Conservation (phyloP, 352 stramenopile genomes). For the Globisporangium lucens region DNA sequence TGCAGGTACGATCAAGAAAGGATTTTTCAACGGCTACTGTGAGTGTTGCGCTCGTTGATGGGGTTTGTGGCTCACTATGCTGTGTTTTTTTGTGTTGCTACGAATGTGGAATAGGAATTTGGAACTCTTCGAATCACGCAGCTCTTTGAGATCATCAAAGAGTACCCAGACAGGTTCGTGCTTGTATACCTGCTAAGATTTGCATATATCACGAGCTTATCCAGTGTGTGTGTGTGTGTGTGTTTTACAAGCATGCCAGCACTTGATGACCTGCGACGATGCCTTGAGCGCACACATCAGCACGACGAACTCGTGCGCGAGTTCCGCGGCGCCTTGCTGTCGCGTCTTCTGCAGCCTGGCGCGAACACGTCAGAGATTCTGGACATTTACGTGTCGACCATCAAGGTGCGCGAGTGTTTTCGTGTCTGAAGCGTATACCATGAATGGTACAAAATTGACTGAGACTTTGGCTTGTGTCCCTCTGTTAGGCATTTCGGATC, state of each 20-base stretch:
- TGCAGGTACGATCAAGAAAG: slow-evolving; percentile 14
- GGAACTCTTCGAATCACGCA: slow-evolving; percentile 83
- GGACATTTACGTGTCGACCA: slow-evolving; percentile 97
- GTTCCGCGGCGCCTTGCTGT: slow-evolving; percentile 75
- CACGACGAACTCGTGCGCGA: slow-evolving; percentile 71
- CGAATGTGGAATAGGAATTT: slow-evolving; percentile 38
- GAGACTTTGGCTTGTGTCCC: not conserved
- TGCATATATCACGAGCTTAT: not conserved
- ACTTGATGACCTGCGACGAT: slow-evolving; percentile 63
- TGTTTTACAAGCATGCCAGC: slow-evolving; percentile 46
- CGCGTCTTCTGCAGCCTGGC: slow-evolving; percentile 93
- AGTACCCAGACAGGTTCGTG: slow-evolving; percentile 92
- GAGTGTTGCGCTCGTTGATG: not conserved
- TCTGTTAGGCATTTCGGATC: slow-evolving; percentile 78
- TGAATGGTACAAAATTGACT: not conserved
- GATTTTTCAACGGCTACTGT: not conserved
- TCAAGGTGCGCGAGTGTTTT: slow-evolving; percentile 64
- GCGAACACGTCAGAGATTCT: slow-evolving; percentile 96
- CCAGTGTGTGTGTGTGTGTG: not conserved
- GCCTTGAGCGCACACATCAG: slow-evolving; percentile 85
- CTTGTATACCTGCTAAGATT: not conserved
- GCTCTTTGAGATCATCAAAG: slow-evolving; percentile 97
- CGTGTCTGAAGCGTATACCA: not conserved
- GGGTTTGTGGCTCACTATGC: not conserved
- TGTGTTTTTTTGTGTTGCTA: not conserved